A percentile compares a stretch with the other conserved stretches of the same genome.
Conservation (phyloP, 2,329 filamentous ascomycete genomes). For the Hypoxylon sp. region DNA sequence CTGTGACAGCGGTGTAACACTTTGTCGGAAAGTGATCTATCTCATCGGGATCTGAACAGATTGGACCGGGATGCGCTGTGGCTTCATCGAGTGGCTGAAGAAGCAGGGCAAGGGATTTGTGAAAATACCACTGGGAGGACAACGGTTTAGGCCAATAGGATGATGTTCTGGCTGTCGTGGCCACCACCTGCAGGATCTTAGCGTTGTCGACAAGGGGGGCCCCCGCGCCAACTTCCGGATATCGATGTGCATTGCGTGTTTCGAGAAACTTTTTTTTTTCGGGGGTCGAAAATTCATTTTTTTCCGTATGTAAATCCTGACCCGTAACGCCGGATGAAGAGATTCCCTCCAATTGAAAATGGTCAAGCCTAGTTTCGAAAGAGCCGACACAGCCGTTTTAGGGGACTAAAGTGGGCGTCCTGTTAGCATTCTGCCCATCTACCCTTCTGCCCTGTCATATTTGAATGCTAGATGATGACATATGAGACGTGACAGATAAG, state of each 20-base stretch:
- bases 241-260: conserved; percentile 40
- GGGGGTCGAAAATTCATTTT: conserved; percentile 31
- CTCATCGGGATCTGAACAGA: conserved; percentile 47
- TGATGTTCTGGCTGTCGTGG: conserved; percentile 33
- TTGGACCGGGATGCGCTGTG: conserved; percentile 43
- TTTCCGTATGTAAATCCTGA: conserved; percentile 33
- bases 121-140: conserved; percentile 26
- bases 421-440: conserved; percentile 36
- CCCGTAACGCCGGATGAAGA: conserved; percentile 38
- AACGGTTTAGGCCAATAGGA: conserved; percentile 40
- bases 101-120: conserved; percentile 22
- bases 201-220: conserved; percentile 38
- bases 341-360: conserved; percentile 36
- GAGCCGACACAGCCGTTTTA: conserved; percentile 21
- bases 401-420: conserved; percentile 29
- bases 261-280: conserved; percentile 39
- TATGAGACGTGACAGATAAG: conserved; percentile 42
- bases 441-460: conserved; percentile 38
- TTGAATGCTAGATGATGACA: conserved; percentile 37
- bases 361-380: conserved; percentile 31
- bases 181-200: conserved; percentile 44
- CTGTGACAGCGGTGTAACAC: conserved; percentile 45
- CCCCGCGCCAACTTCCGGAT: conserved; percentile 40
- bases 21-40: conserved; percentile 48
- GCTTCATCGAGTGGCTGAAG: conserved; percentile 42